A percentile compares a stretch with the other conserved stretches of the same genome.
Evolutionary conservation across 139 green algal genomes (phyloP).

Genomic region (Zygnema circumcarinatum): DNA sequence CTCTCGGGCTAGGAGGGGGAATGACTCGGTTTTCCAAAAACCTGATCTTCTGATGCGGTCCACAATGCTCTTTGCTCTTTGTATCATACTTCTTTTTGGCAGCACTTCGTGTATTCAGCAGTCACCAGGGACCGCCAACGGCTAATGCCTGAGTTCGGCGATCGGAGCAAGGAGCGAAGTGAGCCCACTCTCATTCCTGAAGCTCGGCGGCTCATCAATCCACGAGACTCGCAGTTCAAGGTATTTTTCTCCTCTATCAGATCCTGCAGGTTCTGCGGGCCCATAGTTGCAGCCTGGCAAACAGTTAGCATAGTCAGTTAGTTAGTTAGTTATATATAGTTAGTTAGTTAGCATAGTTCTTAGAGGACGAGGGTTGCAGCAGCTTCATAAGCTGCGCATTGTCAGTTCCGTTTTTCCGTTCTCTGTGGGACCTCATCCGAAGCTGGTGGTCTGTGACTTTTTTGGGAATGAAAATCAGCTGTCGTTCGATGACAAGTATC

Average conservation of each 20-base stretch:
- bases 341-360: neutral
- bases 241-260: neutral
- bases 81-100: neutral
- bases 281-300: too few species aligned
- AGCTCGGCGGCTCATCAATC: slow-evolving; percentile 22
- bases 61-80: neutral
- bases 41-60: too few species aligned
- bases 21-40: too few species aligned
- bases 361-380: neutral
- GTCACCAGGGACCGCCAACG: slow-evolving; percentile 19
- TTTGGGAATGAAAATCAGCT: too few species aligned
- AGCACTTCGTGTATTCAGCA: slow-evolving; percentile 17
- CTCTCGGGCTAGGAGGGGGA: too few species aligned
- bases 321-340: neutral
- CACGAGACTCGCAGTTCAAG: neutral
- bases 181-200: neutral
- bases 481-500: slow-evolving; percentile 44
- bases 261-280: too few species aligned
- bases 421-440: too few species aligned
- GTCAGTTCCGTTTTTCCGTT: too few species aligned
- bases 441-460: too few species aligned
- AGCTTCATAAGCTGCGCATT: neutral
- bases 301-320: neutral
- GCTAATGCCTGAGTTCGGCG: slow-evolving; percentile 14
- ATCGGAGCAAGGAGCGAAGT: neutral